Conservation (phyloP, 345 rosid species). For the Gynandropsis gynandra region DNA sequence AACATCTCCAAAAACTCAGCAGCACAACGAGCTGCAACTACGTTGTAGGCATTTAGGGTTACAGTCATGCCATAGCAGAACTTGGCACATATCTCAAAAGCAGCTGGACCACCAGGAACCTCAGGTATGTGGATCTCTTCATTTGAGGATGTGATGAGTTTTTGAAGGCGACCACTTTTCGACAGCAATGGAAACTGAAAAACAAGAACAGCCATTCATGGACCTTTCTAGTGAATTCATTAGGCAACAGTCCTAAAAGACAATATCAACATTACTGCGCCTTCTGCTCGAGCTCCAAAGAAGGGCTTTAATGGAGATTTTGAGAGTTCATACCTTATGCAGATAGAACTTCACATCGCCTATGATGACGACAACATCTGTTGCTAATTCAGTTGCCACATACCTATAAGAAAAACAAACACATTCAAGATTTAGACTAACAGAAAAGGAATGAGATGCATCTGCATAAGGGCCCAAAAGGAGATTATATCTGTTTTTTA, state of each 20-base stretch:
- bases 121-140: constrained; percentile 31
- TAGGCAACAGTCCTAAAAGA: background rate
- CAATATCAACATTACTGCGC: background rate
- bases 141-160: constrained; percentile 29
- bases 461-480: no score
- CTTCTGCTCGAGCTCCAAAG: background rate
- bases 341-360: constrained; percentile 62
- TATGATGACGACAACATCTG: constrained; percentile 50
- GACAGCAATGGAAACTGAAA: constrained; percentile 65
- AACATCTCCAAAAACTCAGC: constrained; percentile 48
- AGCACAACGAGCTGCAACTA: constrained; percentile 30
- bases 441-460: no score
- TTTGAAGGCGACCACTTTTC: constrained; percentile 47
- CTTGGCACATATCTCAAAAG: constrained; percentile 36
- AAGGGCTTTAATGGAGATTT: background rate
- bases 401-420: constrained; percentile 35
- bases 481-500: background rate
- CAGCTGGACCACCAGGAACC: constrained; percentile 47
- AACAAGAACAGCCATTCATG: background rate
- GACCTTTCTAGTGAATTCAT: background rate
- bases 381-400: constrained; percentile 60
- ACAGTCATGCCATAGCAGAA: constrained; percentile 27
- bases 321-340: constrained; percentile 51
- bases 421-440: no score
- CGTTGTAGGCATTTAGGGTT: constrained; percentile 34